Evolutionary conservation across 108 stramenopile species (phyloP).

Genomic region (Discostella stelligeroides): DNA sequence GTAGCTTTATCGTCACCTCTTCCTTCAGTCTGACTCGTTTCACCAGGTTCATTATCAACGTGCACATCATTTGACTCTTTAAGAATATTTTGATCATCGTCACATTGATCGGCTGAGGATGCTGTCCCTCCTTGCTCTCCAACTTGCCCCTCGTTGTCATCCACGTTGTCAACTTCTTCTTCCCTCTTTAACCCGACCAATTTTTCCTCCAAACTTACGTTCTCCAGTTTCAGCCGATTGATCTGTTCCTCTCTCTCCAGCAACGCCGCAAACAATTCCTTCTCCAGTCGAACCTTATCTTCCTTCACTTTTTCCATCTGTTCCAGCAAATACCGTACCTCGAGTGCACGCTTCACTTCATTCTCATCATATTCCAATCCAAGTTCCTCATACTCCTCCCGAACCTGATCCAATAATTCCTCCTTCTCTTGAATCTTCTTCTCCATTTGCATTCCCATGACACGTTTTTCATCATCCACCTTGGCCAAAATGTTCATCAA

Average conservation of each 20-base stretch:
- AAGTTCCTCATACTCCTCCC: constrained; percentile 57
- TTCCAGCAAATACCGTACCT: constrained; percentile 56
- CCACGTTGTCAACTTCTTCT: background rate
- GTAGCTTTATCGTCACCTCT: too few species aligned
- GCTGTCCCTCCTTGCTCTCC: background rate
- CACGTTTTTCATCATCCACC: constrained; percentile 60
- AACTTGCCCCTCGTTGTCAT: background rate
- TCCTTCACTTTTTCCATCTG: constrained; percentile 46
- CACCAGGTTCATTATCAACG: too few species aligned
- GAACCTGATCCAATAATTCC: constrained; percentile 42
- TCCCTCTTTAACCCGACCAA: constrained; percentile 33
- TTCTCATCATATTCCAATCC: constrained; percentile 50
- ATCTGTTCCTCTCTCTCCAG: constrained; percentile 60
- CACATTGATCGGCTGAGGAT: too few species aligned
- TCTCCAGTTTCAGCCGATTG: constrained; percentile 42
- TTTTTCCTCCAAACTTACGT: constrained; percentile 41
- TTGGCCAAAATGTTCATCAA: constrained; percentile 73
- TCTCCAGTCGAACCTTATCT: constrained; percentile 60
- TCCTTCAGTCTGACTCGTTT: too few species aligned
- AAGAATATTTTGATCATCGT: background rate
- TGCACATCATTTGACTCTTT: too few species aligned
- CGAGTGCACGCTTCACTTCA: constrained; percentile 42
- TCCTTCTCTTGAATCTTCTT: constrained; percentile 52
- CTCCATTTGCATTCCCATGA: constrained; percentile 59
- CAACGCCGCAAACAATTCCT: constrained; percentile 62